Evolutionary conservation across 2,329 filamentous ascomycete species (phyloP), one percentile per base, ranked within the genome.

Genomic region (Neoarthrinium moseri): DNA sequence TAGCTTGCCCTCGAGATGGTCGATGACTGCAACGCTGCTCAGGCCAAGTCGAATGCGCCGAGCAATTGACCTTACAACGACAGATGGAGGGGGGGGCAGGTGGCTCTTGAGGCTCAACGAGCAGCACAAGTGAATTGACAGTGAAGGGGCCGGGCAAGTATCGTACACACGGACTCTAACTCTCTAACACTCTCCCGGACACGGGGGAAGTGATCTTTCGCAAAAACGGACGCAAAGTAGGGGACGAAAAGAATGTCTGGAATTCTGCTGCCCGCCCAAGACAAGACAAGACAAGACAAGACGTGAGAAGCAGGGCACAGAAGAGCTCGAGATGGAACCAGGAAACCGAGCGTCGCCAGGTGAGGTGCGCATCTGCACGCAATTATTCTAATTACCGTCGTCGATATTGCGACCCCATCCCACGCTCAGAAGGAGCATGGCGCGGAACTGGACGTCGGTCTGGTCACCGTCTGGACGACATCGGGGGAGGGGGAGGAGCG

Each of bases 141-240:
- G n/a, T 13, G 36, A 39, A 26, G 7, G 20, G 36, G 24, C 26
- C 27, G 20, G 26, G n/a, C 39, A 17, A 33, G 27, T 43, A 24
- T 20, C 27, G 18, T 22, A 21, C 29, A 32, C 39, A 43, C 39
- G 18, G 39, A 33, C 39, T 32, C 18, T 43, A 34, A n/a, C 21
- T 43, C 39, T 43, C 39, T 43, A 43, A 43, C 39, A 43, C 39
- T 22, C 39, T 33, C 39, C 23, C 13, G 39, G 39, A 18, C 27
- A n/a, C 21, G 39, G n/a, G n/a, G 26, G 22, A 43, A 20, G 18
- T 43, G 39, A 43, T 24, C 39, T 43, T 29, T 43, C 39, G 33
- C 39, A 43, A 33, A 21, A 15, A 17, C 26, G 17, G n/a, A n/a
- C n/a, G n/a, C n/a, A n/a, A 30, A 11, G 13, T 43, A 20, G 39